Conservation (phyloP, 2,329 filamentous ascomycete genomes). For the Fusarium dimerum region DNA sequence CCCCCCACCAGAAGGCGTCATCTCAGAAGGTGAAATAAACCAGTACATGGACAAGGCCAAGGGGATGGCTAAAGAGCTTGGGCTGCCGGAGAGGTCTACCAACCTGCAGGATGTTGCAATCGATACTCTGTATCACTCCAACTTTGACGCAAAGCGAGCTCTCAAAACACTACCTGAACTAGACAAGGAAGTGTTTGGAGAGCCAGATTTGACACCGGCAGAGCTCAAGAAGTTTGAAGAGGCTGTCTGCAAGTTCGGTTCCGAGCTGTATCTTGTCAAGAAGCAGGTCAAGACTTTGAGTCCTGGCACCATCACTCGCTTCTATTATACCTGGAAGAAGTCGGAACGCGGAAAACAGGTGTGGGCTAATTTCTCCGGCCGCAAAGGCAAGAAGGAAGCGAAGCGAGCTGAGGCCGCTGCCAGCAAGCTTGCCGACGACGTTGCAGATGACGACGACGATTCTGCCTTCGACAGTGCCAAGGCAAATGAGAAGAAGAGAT, state of each 20-base stretch:
- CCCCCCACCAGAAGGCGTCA: slow-evolving; percentile 61
- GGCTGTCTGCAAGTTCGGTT: slow-evolving; percentile 85
- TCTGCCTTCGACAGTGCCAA: slow-evolving; percentile 94
- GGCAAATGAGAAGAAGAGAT: slow-evolving; percentile 73
- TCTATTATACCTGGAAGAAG: slow-evolving; percentile 99
- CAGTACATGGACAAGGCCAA: slow-evolving; percentile 75
- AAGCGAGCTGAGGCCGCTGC: slow-evolving; percentile 70
- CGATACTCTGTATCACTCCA: slow-evolving; percentile 68
- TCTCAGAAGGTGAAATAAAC: slow-evolving; percentile 62
- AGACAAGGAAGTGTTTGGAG: slow-evolving; percentile 74
- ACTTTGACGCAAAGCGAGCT: slow-evolving; percentile 71
- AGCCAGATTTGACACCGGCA: slow-evolving; percentile 75
- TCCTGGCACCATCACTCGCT: slow-evolving; percentile 80
- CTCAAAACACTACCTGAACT: slow-evolving; percentile 68
- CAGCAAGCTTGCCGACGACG: slow-evolving; percentile 83
- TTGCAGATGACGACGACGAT: slow-evolving; percentile 90
- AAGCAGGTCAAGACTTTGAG: slow-evolving; percentile 83
- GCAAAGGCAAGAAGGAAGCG: slow-evolving; percentile 87
- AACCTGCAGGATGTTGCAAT: slow-evolving; percentile 87
- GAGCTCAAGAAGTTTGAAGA: slow-evolving; percentile 93
- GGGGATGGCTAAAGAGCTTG: slow-evolving; percentile 63
- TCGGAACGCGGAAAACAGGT: slow-evolving; percentile 80
- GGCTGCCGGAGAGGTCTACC: slow-evolving; percentile 74
- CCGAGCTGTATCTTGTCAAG: slow-evolving; percentile 80
- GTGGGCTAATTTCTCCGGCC: slow-evolving; percentile 84